phyloP scores from a whole-genome alignment of 352 stramenopile species.

The Halophytophthora batemanensis region DNA sequence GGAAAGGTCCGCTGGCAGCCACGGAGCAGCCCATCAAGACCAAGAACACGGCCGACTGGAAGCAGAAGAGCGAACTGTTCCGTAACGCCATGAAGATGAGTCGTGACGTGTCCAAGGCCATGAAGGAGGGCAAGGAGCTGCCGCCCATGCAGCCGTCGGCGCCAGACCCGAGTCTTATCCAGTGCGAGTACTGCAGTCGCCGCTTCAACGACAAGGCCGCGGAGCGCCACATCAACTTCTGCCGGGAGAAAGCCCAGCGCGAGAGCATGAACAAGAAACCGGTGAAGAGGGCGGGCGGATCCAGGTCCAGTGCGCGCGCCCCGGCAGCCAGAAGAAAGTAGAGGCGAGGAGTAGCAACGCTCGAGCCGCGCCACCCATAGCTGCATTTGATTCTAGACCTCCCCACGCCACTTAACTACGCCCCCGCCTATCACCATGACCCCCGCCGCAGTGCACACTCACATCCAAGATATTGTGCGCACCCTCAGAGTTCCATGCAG shows the following conservation, averaged over 20 bases:
- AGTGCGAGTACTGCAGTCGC: constrained; percentile 89
- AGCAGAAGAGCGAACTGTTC: constrained; percentile 83
- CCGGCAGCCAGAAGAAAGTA: constrained; percentile 48
- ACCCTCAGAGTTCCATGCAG: too few species aligned
- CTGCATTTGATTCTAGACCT: too few species aligned
- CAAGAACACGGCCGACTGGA: constrained; percentile 74
- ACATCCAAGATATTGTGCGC: too few species aligned
- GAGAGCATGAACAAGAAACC: constrained; percentile 36
- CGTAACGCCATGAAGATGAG: constrained; percentile 86
- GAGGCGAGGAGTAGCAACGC: neutral
- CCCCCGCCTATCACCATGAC: too few species aligned
- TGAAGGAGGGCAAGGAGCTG: constrained; percentile 68
- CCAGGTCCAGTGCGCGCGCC: constrained; percentile 32
- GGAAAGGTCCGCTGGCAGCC: constrained; percentile 18
- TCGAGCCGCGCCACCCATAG: too few species aligned
- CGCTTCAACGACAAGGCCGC: constrained; percentile 91
- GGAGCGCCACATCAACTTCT: constrained; percentile 91
- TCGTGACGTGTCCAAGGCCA: constrained; percentile 52
- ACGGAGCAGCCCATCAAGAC: constrained; percentile 54
- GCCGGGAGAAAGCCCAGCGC: constrained; percentile 79
- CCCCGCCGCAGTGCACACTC: too few species aligned
- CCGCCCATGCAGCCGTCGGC: constrained; percentile 57
- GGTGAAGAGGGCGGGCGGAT: constrained; percentile 35
- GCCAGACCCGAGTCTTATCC: constrained; percentile 83
- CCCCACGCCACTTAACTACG: too few species aligned